Base-by-base conservation (phyloP, 2,329 filamentous ascomycete species). In the Cyclaneusma minus region DNA sequence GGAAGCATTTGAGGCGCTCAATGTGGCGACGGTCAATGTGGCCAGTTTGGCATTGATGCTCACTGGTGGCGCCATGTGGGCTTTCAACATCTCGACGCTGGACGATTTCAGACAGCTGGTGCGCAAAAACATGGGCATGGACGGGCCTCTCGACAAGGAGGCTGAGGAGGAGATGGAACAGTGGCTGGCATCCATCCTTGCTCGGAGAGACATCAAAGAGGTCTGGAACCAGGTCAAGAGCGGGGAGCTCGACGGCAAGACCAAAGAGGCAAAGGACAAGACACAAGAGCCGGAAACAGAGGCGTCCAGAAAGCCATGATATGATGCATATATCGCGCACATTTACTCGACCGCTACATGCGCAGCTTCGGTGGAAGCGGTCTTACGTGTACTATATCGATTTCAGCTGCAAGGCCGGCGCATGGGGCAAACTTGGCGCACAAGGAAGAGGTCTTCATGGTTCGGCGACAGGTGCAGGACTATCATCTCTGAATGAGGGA, bases 11-110 rank as follows among this genome's bases (percentile, higher is more conserved):
- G 79, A 92, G 51, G 87, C 87, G 0, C 58, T 98, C 13, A 79
- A 75, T 25, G 58, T 94, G 18, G 89, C 87, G 0, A 93, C 85
- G 0, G 63, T 94, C 39, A 93, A 93, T 41, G 81, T 89, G 8
- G 44, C 73, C 16, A 79, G 74, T 40, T 67, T 89, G 25, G 74
- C 64, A 1, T 70, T 93, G 48, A 70, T 91, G 63, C 53, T 65
- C 6, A 62, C 68, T 0, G 89, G 87, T 3, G 83, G 77, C 0
- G 50, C 74, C 7, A 59, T 81, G 34, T 92, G 77, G 63, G 73
- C 69, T 1, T 68, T 89, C 33, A 78, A 94, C 47, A 67, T 95
- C 18, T 71, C 71, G 44, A 62, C 60, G 23, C 28, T 83, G 21
- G 67, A 69, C 4, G 79, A 85, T 42, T 52, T 83, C 46, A 56